Evolutionary conservation across 2,329 filamentous ascomycete species (phyloP).

Genomic region (Piedraia hortae): DNA sequence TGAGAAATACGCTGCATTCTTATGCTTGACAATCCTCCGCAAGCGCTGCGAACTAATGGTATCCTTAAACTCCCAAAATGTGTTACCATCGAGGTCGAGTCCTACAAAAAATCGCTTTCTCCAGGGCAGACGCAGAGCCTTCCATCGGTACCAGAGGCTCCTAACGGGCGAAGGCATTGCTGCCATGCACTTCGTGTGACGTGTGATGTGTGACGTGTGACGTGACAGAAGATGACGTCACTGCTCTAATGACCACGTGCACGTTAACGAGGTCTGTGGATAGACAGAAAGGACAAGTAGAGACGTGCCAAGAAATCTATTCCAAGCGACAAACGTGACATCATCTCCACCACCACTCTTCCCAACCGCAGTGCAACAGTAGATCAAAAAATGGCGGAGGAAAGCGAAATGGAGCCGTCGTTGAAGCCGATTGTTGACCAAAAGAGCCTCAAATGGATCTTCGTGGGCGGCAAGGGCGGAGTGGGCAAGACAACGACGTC

Average conservation of each 20-base stretch:
- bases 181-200: slow-evolving; percentile 11
- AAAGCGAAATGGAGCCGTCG: slow-evolving; percentile 65
- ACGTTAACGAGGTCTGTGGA: too few species aligned
- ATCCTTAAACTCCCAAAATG: slow-evolving; percentile 39
- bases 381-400: slow-evolving; percentile 24
- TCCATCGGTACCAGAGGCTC: slow-evolving; percentile 33
- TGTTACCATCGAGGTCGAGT: slow-evolving; percentile 33
- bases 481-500: slow-evolving; percentile 99
- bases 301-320: background rate
- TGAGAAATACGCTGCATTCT: slow-evolving; percentile 22
- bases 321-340: too few species aligned
- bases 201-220: too few species aligned
- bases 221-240: too few species aligned
- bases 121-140: slow-evolving; percentile 33
- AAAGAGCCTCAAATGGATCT: slow-evolving; percentile 90
- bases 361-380: too few species aligned
- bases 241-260: too few species aligned
- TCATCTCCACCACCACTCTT: too few species aligned
- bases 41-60: slow-evolving; percentile 24
- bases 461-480: slow-evolving; percentile 92
- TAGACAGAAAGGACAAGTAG: background rate
- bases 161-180: slow-evolving; percentile 13
- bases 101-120: slow-evolving; percentile 30
- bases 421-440: slow-evolving; percentile 90
- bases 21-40: slow-evolving; percentile 31